These are phyloP conservation scores for Omphalea diandra DNA, from an alignment of 441 rosid species.

Conservation along the genomic window DNA sequence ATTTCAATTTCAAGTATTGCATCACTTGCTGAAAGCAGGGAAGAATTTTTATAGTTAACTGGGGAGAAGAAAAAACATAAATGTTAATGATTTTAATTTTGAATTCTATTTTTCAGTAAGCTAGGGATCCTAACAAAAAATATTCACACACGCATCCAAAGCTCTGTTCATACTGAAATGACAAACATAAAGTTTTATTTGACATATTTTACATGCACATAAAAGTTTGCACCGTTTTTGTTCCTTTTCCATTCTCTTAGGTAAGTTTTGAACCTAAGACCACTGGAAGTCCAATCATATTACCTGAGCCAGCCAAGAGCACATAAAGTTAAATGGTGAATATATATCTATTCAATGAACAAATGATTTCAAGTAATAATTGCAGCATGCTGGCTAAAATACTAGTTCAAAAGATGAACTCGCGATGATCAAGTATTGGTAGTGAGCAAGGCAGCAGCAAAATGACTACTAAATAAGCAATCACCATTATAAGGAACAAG, in stretches of 20 bases:
- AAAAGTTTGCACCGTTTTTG: no score
- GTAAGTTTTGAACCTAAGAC: not conserved
- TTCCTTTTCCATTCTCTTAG: not conserved
- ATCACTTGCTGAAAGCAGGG: not conserved
- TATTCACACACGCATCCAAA: no score
- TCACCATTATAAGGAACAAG: not conserved
- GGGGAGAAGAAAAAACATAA: no score
- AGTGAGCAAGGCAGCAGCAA: not conserved
- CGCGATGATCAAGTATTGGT: not conserved
- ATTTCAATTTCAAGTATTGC: not conserved
- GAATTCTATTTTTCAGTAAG: no score
- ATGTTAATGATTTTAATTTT: no score
- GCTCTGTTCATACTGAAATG: not conserved
- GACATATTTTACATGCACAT: not conserved
- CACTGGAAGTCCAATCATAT: not conserved
- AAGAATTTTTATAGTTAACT: not conserved
- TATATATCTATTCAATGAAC: not conserved
- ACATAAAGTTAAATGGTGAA: not conserved
- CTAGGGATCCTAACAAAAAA: no score
- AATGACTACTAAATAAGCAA: not conserved
- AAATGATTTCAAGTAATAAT: not conserved
- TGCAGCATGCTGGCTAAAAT: not conserved
- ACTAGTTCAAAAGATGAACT: not conserved
- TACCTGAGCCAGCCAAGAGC: not conserved
- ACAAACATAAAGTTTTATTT: not conserved